Base-by-base conservation (phyloP, 768 basidiomycete genomes). In the Naganishia onofrii region DNA sequence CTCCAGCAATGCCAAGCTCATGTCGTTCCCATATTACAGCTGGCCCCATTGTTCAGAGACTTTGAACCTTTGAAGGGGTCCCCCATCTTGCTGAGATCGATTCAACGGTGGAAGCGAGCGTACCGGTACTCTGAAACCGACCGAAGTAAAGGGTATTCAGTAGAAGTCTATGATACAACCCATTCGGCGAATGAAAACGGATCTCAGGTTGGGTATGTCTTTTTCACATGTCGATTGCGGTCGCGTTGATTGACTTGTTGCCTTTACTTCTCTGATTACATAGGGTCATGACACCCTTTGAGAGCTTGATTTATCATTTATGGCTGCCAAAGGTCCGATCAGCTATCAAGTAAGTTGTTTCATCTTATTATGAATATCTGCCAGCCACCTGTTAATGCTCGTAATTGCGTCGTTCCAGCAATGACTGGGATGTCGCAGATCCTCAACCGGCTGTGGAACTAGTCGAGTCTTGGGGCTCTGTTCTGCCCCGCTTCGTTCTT, bases 321-420 rank as follows among this genome's bases (percentile, higher is more conserved):
- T 99, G 94, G 96, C 83, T 99, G 31, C 96, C 96, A 0, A 91
- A 88, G 82, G 89, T 98, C n/a, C 87, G 96, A 31, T 91, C 92
- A 0, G 85, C 87, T 13, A 88, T 98, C 79, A 98, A 98, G 84
- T 85, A 57, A 74, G 84, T 80, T 51, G 23, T 19, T 12, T 28
- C 54, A 32, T 38, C 19, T 23, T 23, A 12, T 42, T 15, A 32
- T 36, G 21, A 36, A 28, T 38, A 13, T 13, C 34, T 12, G 34
- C 4, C 12, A 12, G 12, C 34, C 12, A 12, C 34, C 15, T 48
- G 12, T 38, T 42, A 48, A 32, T 42, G 38, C 29, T 68, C 4
- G 0, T 17, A 29, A 21, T 51, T 64, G 26, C 66, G 53, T 56
- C 28, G 7, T n/a, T 53, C 8, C 73, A 85, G 84, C 81, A 98